These are phyloP conservation scores for Fraxinus velutina DNA, from an alignment of 305 asterid species.

Conservation along the genomic window DNA sequence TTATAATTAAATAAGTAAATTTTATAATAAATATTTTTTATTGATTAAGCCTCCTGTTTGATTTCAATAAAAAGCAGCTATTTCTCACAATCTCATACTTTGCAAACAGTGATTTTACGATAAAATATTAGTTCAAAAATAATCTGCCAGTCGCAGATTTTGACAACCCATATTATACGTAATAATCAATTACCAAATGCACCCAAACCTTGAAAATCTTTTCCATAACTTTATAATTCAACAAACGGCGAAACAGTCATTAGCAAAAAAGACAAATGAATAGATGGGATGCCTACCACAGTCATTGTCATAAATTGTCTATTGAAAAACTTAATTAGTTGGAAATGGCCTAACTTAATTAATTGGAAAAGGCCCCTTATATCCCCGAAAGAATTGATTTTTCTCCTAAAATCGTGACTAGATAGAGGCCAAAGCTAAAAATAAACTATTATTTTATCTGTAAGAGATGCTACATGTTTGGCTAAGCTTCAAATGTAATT, in stretches of 20 bases:
- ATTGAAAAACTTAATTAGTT: background rate
- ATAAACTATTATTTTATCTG: background rate
- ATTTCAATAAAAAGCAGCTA: background rate
- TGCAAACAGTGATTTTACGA: background rate
- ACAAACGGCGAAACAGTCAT: background rate
- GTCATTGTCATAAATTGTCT: background rate
- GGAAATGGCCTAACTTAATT: background rate
- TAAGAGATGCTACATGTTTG: background rate
- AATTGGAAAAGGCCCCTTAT: background rate
- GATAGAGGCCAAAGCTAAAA: background rate
- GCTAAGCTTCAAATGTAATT: background rate
- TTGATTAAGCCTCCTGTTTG: background rate
- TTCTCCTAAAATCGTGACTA: background rate
- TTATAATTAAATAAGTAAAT: background rate
- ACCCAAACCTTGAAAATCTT: background rate
- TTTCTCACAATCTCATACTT: background rate
- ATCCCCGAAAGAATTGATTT: background rate
- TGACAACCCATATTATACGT: background rate
- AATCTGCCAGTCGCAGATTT: background rate
- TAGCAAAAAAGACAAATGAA: background rate
- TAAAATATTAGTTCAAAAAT: background rate
- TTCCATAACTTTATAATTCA: background rate
- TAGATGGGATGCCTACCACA: background rate
- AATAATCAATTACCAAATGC: background rate
- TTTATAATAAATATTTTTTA: background rate